A percentile compares a stretch with the other conserved stretches of the same genome.
These are phyloP conservation scores for Pyronema domesticum DNA, from an alignment of 495 filamentous ascomycete species.

Conservation along the genomic window DNA sequence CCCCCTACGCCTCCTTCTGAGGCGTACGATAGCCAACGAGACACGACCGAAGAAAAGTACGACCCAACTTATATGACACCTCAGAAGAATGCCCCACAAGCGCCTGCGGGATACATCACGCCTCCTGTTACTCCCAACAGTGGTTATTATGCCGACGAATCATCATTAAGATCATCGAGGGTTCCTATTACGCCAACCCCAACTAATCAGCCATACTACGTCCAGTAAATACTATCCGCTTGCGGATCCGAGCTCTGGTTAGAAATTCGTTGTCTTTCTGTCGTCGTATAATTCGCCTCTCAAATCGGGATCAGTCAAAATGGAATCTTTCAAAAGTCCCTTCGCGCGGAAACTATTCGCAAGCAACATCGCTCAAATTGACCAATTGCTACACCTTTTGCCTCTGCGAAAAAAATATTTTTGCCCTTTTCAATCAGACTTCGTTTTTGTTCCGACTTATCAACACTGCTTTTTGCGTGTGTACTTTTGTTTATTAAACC, in stretches of 20 bases:
- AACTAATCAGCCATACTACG: slow-evolving; percentile 8
- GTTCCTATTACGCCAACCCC: slow-evolving; percentile 22
- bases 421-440: background rate
- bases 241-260: slow-evolving; percentile 24
- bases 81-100: slow-evolving; percentile 54
- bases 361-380: slow-evolving; percentile 28
- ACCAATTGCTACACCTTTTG: slow-evolving; percentile 19
- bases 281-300: slow-evolving; percentile 7
- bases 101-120: slow-evolving; percentile 67
- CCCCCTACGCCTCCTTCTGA: slow-evolving; percentile 56
- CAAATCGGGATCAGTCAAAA: slow-evolving; percentile 2
- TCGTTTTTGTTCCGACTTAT: background rate
- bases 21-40: slow-evolving; percentile 31
- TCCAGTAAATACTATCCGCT: slow-evolving; percentile 13
- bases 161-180: slow-evolving; percentile 9
- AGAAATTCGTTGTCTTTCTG: slow-evolving; percentile 3
- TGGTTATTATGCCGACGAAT: slow-evolving; percentile 36
- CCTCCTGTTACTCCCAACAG: slow-evolving; percentile 93
- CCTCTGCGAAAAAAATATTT: slow-evolving; percentile 13
- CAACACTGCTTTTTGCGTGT: background rate
- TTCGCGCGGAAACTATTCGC: slow-evolving; percentile 13
- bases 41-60: slow-evolving; percentile 33
- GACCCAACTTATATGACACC: slow-evolving; percentile 56
- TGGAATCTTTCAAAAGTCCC: slow-evolving; percentile 7
- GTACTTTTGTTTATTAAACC: background rate